These are phyloP conservation scores for Ulmus americana DNA, from an alignment of 331 rosid species.

Conservation along the genomic window DNA sequence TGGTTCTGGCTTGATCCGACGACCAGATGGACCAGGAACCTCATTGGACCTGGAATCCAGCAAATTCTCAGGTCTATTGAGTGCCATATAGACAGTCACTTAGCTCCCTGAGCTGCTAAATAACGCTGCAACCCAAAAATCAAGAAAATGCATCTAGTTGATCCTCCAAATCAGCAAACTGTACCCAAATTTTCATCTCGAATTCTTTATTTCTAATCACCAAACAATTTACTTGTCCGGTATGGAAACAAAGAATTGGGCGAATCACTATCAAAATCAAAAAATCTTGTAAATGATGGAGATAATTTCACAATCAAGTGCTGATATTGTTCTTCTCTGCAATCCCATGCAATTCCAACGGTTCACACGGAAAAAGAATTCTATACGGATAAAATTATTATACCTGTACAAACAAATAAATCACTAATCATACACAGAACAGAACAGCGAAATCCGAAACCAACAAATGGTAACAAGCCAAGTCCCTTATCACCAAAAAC, in stretches of 20 bases:
- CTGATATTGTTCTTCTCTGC: neutral
- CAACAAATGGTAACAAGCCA: constrained; percentile 9
- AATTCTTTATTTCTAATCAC: constrained; percentile 12
- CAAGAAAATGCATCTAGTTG: constrained; percentile 3
- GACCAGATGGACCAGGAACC: constrained; percentile 34
- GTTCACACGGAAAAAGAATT: constrained; percentile 7
- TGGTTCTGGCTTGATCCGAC: constrained; percentile 31
- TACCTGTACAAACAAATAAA: constrained; percentile 10
- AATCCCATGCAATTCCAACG: constrained; percentile 10
- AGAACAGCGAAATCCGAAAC: constrained; percentile 16
- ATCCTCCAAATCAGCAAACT: constrained; percentile 5
- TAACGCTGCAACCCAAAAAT: constrained; percentile 9
- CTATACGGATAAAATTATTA: constrained; percentile 19
- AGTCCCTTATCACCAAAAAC: constrained; percentile 3
- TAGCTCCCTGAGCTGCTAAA: constrained; percentile 24
- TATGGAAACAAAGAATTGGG: constrained; percentile 8
- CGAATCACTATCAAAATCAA: constrained; percentile 1
- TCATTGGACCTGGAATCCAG: constrained; percentile 30
- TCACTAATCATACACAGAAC: constrained; percentile 19
- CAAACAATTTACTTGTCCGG: constrained; percentile 8
- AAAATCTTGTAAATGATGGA: constrained; percentile 17
- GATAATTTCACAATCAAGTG: neutral
- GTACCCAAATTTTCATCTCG: constrained; percentile 22
- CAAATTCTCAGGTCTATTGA: constrained; percentile 34
- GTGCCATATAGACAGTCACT: constrained; percentile 33